phyloP scores from a whole-genome alignment of 768 basidiomycete species.

The Psilocybe cyanescens region DNA sequence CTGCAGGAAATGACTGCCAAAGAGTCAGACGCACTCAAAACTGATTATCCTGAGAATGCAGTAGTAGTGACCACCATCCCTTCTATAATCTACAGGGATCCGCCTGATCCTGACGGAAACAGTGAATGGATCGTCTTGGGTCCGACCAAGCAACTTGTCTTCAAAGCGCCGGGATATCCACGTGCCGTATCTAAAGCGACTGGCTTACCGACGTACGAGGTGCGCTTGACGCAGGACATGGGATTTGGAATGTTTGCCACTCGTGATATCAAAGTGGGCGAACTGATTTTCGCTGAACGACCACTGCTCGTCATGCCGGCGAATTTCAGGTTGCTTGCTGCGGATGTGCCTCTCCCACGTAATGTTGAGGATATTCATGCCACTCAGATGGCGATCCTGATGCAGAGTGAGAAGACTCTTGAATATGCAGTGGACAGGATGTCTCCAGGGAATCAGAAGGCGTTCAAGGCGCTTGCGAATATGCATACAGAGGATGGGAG shows the following conservation, averaged over 20 bases:
- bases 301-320: constrained; percentile 35
- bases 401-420: not conserved
- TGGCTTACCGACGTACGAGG: not conserved
- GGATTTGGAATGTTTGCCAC: constrained; percentile 28
- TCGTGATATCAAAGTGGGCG: constrained; percentile 28
- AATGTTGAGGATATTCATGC: not conserved
- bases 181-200: not conserved
- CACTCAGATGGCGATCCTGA: not conserved
- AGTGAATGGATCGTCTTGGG: constrained; percentile 12
- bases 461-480: constrained; percentile 35
- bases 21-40: not conserved
- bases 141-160: constrained; percentile 1
- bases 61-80: constrained; percentile 4
- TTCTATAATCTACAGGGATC: not conserved
- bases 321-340: not conserved
- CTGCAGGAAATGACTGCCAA: not conserved
- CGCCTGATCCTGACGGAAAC: constrained; percentile 11
- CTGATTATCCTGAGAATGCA: not conserved
- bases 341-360: not conserved
- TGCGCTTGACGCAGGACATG: constrained; percentile 4
- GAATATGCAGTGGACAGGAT: constrained; percentile 6
- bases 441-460: constrained; percentile 23
- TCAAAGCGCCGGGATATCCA: not conserved
- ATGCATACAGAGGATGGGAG: constrained; percentile 34
- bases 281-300: constrained; percentile 40